Evolutionary conservation across 306 rosid genomes (phyloP).

Genomic region (Quercus agrifolia): DNA sequence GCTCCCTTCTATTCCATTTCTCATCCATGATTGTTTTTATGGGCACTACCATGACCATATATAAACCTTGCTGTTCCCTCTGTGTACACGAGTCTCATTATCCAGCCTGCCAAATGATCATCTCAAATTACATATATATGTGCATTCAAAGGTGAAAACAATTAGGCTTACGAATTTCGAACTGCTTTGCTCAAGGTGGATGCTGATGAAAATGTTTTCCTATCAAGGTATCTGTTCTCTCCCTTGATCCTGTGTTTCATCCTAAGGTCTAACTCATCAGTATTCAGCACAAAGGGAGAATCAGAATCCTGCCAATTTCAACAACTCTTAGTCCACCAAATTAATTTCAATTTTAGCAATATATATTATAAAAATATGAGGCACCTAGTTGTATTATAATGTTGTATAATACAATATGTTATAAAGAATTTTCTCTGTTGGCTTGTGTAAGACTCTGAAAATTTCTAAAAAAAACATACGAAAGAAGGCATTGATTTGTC

Average conservation of each 20-base stretch:
- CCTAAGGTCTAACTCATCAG: constrained; percentile 77
- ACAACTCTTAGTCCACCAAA: background rate
- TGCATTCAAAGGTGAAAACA: background rate
- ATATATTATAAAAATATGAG: too few species aligned
- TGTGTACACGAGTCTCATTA: constrained; percentile 90
- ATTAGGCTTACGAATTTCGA: constrained; percentile 64
- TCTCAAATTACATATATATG: background rate
- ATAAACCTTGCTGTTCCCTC: constrained; percentile 93
- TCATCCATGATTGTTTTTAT: constrained; percentile 44
- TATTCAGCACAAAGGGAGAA: constrained; percentile 54
- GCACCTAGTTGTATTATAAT: too few species aligned
- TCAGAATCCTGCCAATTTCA: constrained; percentile 64
- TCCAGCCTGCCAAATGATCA: constrained; percentile 50
- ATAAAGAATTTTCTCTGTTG: too few species aligned
- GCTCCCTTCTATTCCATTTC: constrained; percentile 11
- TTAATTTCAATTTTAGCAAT: background rate
- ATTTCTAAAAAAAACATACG: background rate
- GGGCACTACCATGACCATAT: constrained; percentile 69
- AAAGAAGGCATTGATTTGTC: background rate
- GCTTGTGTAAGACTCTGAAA: background rate
- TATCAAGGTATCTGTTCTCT: constrained; percentile 85
- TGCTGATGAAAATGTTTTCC: constrained; percentile 82
- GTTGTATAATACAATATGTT: too few species aligned
- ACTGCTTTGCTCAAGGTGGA: constrained; percentile 92
- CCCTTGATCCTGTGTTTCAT: constrained; percentile 67